A percentile compares a stretch with the other conserved stretches of the same genome.
phyloP scores from a whole-genome alignment of 306 rosid species.

The Pyrus communis region DNA sequence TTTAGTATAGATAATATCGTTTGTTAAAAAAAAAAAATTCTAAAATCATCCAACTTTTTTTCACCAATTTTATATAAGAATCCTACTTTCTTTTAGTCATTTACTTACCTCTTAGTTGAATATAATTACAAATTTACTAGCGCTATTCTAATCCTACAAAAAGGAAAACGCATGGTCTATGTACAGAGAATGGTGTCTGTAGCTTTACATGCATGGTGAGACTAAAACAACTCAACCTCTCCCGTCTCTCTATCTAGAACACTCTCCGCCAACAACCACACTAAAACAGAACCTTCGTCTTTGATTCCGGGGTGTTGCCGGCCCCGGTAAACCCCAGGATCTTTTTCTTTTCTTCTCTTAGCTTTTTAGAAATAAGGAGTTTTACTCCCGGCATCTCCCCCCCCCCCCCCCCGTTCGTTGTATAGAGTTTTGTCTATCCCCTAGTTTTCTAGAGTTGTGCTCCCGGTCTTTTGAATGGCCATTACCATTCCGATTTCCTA shows the following conservation, averaged over 20 bases:
- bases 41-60: background rate
- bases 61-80: background rate
- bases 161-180: background rate
- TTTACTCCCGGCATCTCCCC: background rate
- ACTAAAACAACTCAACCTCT: no score
- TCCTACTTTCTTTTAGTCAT: background rate
- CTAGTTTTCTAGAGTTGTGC: no score
- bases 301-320: no score
- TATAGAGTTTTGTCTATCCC: no score
- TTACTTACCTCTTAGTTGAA: background rate
- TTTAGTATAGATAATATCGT: no score
- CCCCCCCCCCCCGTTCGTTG: background rate
- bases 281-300: no score
- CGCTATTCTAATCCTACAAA: background rate
- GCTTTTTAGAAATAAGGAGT: background rate
- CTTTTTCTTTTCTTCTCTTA: background rate
- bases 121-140: background rate
- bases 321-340: background rate
- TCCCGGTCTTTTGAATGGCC: no score
- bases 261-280: no score
- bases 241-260: no score
- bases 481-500: background rate
- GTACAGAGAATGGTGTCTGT: background rate
- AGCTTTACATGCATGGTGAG: background rate
- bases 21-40: no score